Evolutionary conservation across 2,329 filamentous ascomycete genomes (phyloP), one percentile per base, ranked within the genome.

Genomic region (Aspergillus sp.): DNA sequence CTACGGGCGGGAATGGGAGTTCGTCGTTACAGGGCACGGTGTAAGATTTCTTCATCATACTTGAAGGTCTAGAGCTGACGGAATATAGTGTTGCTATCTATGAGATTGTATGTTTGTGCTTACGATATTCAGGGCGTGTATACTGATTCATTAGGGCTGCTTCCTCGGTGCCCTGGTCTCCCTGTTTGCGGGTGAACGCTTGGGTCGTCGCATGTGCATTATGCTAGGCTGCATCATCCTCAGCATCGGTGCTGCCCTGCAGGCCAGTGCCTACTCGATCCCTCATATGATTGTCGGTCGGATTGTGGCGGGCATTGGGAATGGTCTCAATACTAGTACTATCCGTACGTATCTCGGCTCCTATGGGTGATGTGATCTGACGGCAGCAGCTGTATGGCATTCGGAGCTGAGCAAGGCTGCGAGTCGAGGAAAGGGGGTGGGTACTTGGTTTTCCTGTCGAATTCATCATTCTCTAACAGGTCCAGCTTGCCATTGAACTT

Each of bases 141-240:
- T 36, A 16, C 32, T 51, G n/a, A 46, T 51, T 60, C 16, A 56
- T 3, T 57, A 70, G 68, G 85, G 85, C 18, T 87, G 84, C 65
- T 86, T 87, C 68, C 73, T 86, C 50, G 85, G 85, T 29, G 84
- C 79, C 16, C 63, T 72, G 14, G 61, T 79, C 2, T 77, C 80
- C n/a, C 67, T 72, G 12, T 26, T 69, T 49, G 67, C 81, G 26
- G 82, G 82, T 20, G 82, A 84, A 56, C 65, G 57, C 12, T 70
- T 83, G 1, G 82, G 82, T 3, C 72, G 82, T 26, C 81, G 80
- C 60, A 80, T 78, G 56, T 77, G 75, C 24, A 75, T 84, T 50
- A 67, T 84, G 50, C 62, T 81, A 2, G 81, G 81, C 31, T 68
- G 65, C 56, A 61, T 72, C 20, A 66, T 74, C 46, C 62, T 75